Conservation (phyloP, 1,139 yeast species). For the Suhomyces ambrosiae region DNA sequence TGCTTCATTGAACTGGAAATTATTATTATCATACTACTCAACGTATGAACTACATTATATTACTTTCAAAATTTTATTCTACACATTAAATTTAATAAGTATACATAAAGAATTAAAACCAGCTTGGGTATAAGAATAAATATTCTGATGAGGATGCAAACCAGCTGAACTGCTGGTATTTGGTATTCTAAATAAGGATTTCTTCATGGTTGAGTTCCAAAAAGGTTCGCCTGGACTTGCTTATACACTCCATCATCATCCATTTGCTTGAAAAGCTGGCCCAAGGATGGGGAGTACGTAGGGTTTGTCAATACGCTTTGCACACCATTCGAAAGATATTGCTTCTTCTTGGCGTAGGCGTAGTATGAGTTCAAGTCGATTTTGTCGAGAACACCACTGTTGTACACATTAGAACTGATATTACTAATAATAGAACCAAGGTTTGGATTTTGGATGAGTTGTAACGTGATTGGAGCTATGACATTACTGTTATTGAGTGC, state of each 20-base stretch:
- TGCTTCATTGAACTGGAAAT: no score
- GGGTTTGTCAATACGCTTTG: conserved; percentile 34
- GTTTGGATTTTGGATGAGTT: conserved; percentile 30
- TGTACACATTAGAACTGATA: conserved; percentile 31
- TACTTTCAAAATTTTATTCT: background rate
- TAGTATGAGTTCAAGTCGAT: conserved; percentile 29
- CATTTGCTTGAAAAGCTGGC: conserved; percentile 34
- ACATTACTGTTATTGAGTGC: conserved; percentile 40
- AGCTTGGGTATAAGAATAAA: conserved; percentile 5
- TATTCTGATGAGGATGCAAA: conserved; percentile 4
- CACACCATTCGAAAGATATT: conserved; percentile 25
- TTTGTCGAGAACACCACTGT: conserved; percentile 36
- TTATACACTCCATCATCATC: conserved; percentile 37
- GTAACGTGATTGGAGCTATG: conserved; percentile 31
- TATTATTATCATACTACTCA: no score
- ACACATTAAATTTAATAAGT: conserved; percentile 1
- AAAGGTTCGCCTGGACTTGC: conserved; percentile 37
- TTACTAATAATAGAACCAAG: conserved; percentile 26
- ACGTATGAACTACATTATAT: background rate
- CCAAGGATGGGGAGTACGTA: conserved; percentile 37
- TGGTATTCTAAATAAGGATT: conserved; percentile 1
- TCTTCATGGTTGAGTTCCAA: conserved; percentile 23
- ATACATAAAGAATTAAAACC: conserved; percentile 9
- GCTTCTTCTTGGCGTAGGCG: conserved; percentile 27
- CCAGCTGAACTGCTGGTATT: background rate